These are phyloP conservation scores for Echium plantagineum DNA, from an alignment of 257 asterid species.

Conservation along the genomic window DNA sequence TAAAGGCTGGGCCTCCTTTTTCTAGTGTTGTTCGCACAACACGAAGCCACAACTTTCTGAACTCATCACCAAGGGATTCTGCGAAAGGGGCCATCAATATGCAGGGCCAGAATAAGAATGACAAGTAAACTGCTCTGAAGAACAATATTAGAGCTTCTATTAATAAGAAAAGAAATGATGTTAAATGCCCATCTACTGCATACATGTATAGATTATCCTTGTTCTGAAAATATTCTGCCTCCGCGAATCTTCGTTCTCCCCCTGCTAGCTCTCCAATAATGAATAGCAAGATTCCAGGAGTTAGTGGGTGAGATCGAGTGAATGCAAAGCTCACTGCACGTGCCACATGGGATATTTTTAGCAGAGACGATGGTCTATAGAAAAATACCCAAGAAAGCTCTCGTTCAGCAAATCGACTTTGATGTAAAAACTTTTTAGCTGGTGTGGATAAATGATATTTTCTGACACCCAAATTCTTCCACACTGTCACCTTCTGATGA, in stretches of 20 bases:
- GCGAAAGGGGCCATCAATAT: conserved; percentile 76
- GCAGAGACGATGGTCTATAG: conserved; percentile 32
- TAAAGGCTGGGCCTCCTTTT: conserved; percentile 90
- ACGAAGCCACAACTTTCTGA: conserved; percentile 59
- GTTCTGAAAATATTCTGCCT: conserved; percentile 46
- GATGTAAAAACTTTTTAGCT: conserved; percentile 26
- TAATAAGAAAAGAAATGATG: conserved; percentile 43
- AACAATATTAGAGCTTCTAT: conserved; percentile 57
- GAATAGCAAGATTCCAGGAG: conserved; percentile 74
- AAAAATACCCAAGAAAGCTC: conserved; percentile 45
- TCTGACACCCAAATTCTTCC: conserved; percentile 22
- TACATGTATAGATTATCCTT: conserved; percentile 40
- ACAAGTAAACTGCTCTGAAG: conserved; percentile 52
- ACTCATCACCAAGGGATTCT: conserved; percentile 51
- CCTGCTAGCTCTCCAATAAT: conserved; percentile 43
- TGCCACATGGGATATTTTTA: conserved; percentile 56
- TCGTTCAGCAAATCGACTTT: conserved; percentile 56
- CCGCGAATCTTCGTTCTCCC: conserved; percentile 32
- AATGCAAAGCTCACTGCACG: conserved; percentile 67
- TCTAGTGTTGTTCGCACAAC: conserved; percentile 55
- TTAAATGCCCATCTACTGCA: conserved; percentile 55
- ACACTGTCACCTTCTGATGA: conserved; percentile 30
- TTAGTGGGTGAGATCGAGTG: conserved; percentile 65
- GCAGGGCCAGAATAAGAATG: conserved; percentile 60
- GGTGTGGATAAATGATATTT: conserved; percentile 18